Base-by-base conservation (phyloP, 2,329 filamentous ascomycete genomes). In the Emmonsiellopsis sp. region DNA sequence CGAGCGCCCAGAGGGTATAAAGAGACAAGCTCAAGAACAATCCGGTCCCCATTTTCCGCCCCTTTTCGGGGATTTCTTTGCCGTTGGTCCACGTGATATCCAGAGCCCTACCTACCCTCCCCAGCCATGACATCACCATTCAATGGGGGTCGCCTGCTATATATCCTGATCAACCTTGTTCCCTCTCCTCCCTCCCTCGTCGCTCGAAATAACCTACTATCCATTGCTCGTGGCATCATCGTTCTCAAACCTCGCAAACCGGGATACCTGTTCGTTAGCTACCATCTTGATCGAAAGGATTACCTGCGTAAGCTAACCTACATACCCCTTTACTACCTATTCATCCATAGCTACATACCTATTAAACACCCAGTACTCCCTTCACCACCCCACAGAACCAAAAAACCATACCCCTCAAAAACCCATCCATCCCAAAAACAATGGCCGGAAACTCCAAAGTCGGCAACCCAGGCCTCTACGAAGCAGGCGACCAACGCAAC, bases 401-500 rank as follows among this genome's bases (percentile, higher is more conserved):
- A 26, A 26, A 26, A 26, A 26, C 3, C 20, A 26, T 26, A 26
- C 20, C 20, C 20, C 5, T 26, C 20, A 26, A 26, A 3, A 26
- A 26, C n/a, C n/a, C n/a, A n/a, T n/a, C n/a, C n/a, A n/a, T n/a
- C n/a, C n/a, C 20, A 5, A 26, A 26, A 26, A 76, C 53, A 61
- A 78, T 79, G 76, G 75, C 73, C 62, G 73, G 73, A 63, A 73
- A 69, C 53, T 87, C 85, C 54, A 85, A 76, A 66, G 86, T 92
- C 66, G 88, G 87, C 61, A 78, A 75, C 67, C 63, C 72, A 58
- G 68, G 71, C 56, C 73, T 89, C 67, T 91, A 93, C 73, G 86
- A 91, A 73, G 84, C 79, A 54, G 85, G 83, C 55, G 87, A 93
- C 72, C 87, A 93, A 77, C 79, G 81, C 63, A 89, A 83, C 67